Evolutionary conservation across 345 rosid genomes (phyloP).

Genomic region (Excoecaria agallocha): DNA sequence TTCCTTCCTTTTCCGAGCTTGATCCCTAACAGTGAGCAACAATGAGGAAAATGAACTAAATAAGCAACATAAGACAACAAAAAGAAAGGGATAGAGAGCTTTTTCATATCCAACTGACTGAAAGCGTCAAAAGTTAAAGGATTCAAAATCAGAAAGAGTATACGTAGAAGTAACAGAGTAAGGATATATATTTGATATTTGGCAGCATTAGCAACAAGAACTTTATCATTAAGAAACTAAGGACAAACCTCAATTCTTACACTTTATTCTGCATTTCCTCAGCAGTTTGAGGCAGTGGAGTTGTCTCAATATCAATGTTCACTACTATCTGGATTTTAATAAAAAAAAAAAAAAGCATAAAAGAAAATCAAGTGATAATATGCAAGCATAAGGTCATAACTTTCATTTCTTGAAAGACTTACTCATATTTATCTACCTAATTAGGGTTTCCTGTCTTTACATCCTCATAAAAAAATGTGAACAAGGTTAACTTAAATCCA

Average conservation of each 20-base stretch:
- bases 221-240: conserved; percentile 6
- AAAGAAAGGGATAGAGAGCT: background rate
- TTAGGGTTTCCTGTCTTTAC: too few species aligned
- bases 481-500: too few species aligned
- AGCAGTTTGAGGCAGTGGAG: conserved; percentile 33
- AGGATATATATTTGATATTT: background rate
- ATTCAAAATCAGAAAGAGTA: background rate
- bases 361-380: conserved; percentile 9
- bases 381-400: conserved; percentile 7
- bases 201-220: background rate
- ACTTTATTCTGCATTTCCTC: conserved; percentile 51
- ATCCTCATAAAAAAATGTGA: background rate
- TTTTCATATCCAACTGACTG: background rate
- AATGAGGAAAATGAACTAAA: conserved; percentile 1
- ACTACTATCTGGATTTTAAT: conserved; percentile 50
- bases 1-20: conserved; percentile 37
- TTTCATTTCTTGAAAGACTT: background rate
- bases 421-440: background rate
- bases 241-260: conserved; percentile 52
- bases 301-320: conserved; percentile 62
- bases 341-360: conserved; percentile 13
- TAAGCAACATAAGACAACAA: background rate
- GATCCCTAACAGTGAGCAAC: conserved; percentile 43
- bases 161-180: background rate
- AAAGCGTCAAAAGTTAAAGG: background rate